phyloP scores from a whole-genome alignment of 2,329 filamentous ascomycete genomes.

The Ophiostoma himal-ulmi region DNA sequence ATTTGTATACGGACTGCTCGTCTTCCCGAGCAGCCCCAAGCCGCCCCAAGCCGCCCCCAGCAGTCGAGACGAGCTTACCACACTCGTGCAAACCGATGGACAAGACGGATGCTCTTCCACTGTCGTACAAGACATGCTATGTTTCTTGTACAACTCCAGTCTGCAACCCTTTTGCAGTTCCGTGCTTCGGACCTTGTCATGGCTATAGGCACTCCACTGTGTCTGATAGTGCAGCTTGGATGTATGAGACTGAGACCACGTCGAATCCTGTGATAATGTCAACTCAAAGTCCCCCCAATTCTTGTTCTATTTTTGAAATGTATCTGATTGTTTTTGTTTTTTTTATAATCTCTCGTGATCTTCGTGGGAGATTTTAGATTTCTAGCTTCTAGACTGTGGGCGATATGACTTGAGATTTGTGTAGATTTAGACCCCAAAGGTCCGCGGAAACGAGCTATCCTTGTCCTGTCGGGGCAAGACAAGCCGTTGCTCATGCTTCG shows the following conservation, averaged over 20 bases:
- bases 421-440: not conserved
- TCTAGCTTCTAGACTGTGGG: too few species aligned
- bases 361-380: too few species aligned
- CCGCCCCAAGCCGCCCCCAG: not conserved
- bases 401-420: not conserved
- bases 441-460: not conserved
- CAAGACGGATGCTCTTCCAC: slow-evolving; percentile 18
- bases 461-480: not conserved
- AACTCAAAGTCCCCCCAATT: not conserved
- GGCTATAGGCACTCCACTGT: not conserved
- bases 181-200: not conserved
- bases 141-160: not conserved
- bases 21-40: not conserved
- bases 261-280: not conserved
- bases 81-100: not conserved
- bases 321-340: too few species aligned
- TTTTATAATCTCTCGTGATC: too few species aligned
- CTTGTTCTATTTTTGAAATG: not conserved
- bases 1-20: not conserved
- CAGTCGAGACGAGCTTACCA: not conserved
- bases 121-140: slow-evolving; percentile 11
- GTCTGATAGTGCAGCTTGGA: not conserved
- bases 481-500: too few species aligned
- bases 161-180: not conserved
- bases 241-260: not conserved